Percentiles rank a stretch among this genome's conserved stretches.
Evolutionary conservation across 2,329 filamentous ascomycete genomes (phyloP).

Genomic region (Talaromyces marneffei): DNA sequence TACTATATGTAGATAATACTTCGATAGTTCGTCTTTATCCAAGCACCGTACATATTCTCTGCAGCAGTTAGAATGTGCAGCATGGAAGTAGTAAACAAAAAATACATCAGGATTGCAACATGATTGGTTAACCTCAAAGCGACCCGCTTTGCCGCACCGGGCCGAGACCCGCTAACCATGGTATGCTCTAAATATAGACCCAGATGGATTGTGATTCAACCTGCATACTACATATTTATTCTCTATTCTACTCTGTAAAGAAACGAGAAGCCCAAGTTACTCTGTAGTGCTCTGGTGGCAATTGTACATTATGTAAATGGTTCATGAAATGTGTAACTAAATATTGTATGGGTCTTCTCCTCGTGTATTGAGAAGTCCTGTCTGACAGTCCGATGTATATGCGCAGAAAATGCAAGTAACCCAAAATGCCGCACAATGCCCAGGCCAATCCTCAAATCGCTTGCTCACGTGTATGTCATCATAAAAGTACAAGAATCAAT

Average conservation of each 20-base stretch:
- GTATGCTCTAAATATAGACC: conserved; percentile 10
- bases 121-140: background rate
- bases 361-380: background rate
- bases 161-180: conserved; percentile 9
- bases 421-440: background rate
- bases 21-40: background rate
- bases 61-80: background rate
- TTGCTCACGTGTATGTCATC: conserved; percentile 18
- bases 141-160: conserved; percentile 9
- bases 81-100: background rate
- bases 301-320: too few species aligned
- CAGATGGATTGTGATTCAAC: background rate
- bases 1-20: background rate
- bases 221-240: too few species aligned
- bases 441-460: conserved; percentile 12
- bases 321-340: background rate
- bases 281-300: too few species aligned
- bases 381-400: background rate
- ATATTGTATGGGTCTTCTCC: background rate
- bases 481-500: conserved; percentile 15
- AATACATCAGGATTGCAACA: background rate
- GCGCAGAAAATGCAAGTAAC: background rate
- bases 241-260: too few species aligned
- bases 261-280: background rate
- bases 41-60: background rate